phyloP scores from a whole-genome alignment of 371 early-diverging fungal species.

The Saksenaea vasiformis region DNA sequence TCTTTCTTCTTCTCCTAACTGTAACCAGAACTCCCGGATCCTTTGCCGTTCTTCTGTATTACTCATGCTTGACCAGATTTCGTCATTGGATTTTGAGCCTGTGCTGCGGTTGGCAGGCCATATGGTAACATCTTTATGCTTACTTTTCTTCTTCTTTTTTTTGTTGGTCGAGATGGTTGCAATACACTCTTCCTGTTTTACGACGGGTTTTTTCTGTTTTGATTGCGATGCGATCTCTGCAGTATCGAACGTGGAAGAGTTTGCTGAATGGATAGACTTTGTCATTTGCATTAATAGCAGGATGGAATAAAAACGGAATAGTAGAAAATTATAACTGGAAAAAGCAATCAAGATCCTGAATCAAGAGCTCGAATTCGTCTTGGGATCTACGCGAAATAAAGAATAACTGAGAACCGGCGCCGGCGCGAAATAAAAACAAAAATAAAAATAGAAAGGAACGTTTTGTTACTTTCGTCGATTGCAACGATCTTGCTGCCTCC shows the following conservation, averaged over 20 bases:
- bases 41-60: slow-evolving; percentile 81
- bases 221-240: not conserved
- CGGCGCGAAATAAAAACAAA: not conserved
- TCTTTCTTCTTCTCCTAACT: slow-evolving; percentile 83
- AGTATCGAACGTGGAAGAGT: slow-evolving; percentile 2
- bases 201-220: not conserved
- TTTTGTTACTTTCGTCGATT: not conserved
- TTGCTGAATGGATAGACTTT: slow-evolving; percentile 3
- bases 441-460: not conserved
- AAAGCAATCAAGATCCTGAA: slow-evolving; percentile 3
- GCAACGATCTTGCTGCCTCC: not conserved
- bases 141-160: slow-evolving; percentile 11
- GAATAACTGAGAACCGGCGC: not conserved
- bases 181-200: not conserved
- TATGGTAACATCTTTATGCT: not conserved
- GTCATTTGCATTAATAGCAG: slow-evolving; percentile 6
- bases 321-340: not conserved
- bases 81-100: slow-evolving; percentile 26
- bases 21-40: slow-evolving; percentile 91
- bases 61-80: slow-evolving; percentile 71
- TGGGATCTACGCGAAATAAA: slow-evolving; percentile 1
- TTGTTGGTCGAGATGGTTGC: slow-evolving; percentile 1
- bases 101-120: slow-evolving; percentile 3
- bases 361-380: not conserved
- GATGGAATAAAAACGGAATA: not conserved